Evolutionary conservation across 345 rosid species (phyloP), one percentile per base, ranked within the genome.

Genomic region (Ceriops decandra): DNA sequence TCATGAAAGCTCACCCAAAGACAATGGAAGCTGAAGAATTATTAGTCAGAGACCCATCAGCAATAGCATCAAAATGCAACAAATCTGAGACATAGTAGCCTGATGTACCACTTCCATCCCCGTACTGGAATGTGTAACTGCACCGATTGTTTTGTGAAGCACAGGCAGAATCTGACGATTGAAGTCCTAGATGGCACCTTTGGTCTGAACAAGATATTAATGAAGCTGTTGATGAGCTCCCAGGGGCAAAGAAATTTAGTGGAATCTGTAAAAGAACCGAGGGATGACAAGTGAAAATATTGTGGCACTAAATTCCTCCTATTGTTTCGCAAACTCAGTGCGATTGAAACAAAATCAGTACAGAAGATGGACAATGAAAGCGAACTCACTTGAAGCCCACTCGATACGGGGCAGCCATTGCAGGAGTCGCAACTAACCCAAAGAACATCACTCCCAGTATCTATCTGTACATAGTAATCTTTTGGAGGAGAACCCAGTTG

Each of bases 361-460:
- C 70, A 63, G 36, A 27, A 71, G 36, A 71, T 17, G 3, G 2
- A 60, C 3, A 59, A 63, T 49, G 49, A 21, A 68, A 63, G 56
- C 47, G 62, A 60, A 66, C 54, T 74, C 85, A 88, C 99, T 69
- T 82, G 90, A 63, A 95, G 96, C 62, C 91, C 97, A 76, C 92
- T 95, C 8, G 81, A 74, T 47, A 26, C 76, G 65, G 99, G 99
- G 72, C 99, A 95, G 60, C 97, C 99, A 82, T 77, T 86, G 75
- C 98, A 95, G 77, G 90, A 76, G 72, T 71, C 66, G 78, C 99
- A 95, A 51, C 92, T 83, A 54, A 91, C 88, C 99, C 99, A 95
- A 63, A 95, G 78, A 73, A 92, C 97, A 85, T 95, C 97, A 80
- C 99, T 95, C 54, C 98, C 97, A 2, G 99, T 91, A 66, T 95